These are phyloP conservation scores for Mycena epipterygia DNA, from an alignment of 768 basidiomycete genomes.

Conservation along the genomic window DNA sequence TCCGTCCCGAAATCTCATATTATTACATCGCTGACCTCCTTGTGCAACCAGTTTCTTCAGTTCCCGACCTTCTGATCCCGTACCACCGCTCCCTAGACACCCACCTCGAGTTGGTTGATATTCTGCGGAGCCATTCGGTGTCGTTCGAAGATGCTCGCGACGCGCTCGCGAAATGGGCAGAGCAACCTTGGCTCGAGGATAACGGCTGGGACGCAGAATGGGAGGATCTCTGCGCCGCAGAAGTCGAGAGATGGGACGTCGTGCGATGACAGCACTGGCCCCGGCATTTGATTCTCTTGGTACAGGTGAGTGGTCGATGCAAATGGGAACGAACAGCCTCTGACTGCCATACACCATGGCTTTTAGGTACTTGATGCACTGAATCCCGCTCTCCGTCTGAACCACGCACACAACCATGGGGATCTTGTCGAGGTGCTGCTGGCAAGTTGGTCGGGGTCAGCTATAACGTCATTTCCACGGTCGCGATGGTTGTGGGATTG, in stretches of 20 bases:
- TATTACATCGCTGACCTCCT: background rate
- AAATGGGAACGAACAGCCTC: background rate
- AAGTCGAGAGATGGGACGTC: conserved; percentile 22
- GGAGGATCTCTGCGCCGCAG: conserved; percentile 78
- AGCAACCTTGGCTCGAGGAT: conserved; percentile 77
- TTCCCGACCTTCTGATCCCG: conserved; percentile 30
- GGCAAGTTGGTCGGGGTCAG: too few species aligned
- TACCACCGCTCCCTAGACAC: conserved; percentile 46
- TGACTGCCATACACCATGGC: too few species aligned
- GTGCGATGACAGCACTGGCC: background rate
- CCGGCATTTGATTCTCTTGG: too few species aligned
- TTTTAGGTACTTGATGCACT: too few species aligned
- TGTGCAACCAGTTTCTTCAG: conserved; percentile 12
- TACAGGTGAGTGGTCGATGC: too few species aligned
- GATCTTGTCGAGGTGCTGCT: too few species aligned
- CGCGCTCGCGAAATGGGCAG: conserved; percentile 74
- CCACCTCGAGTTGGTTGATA: conserved; percentile 51
- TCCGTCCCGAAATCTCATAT: conserved; percentile 43
- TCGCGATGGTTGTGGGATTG: too few species aligned
- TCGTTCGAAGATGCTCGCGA: conserved; percentile 79
- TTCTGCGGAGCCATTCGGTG: conserved; percentile 72
- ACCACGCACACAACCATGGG: too few species aligned
- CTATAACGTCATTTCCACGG: too few species aligned
- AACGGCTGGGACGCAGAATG: conserved; percentile 78
- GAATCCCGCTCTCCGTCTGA: too few species aligned